Base-by-base conservation (phyloP, 1,284 basidiomycete species). In the Trametes pubescens region DNA sequence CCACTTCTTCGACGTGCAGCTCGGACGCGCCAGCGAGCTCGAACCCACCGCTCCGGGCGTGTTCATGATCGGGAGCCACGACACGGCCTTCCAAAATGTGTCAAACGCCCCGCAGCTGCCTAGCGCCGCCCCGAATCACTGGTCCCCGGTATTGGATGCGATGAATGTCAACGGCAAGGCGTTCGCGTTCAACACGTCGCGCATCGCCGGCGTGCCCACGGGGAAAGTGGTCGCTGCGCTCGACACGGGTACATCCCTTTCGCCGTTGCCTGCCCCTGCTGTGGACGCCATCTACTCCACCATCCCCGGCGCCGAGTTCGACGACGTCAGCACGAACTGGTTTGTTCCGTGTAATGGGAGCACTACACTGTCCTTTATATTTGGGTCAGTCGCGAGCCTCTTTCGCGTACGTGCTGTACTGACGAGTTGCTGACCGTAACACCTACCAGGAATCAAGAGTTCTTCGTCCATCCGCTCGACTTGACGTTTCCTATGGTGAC, bases 41-140 rank as follows among this genome's bases (percentile, higher is more conserved):
- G 68, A 69, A 35, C 69, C 69, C 52, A 59, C 66, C 24, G 65
- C 68, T 22, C 70, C 72, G 21, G 75, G 76, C 11, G 58, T 66
- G 14, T 76, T 77, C 72, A 70, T 73, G 14, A 74, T 77, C 55
- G 69, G 72, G 37, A 73, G 74, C 48, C 72, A 74, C 64, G 67
- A 70, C 38, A 32, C 59, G 7, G 69, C 69, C 34, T 70, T 68
- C 62, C 64, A 67, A 49, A 53, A 61, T 16, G 65, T 77, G 38
- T 43, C 56, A 2, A 21, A 65, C 44, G 69, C 73, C 49, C 72
- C 74, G 16, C 66, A 71, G 65, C 72, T 76, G 13, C 65, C 60
- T 78, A 83, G 69, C 82, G 90, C 52, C 83, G 72, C 68, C 63
- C 70, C 76, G 83, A 89, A 72, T 16, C 68, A 74, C 14, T 77